Evolutionary conservation across 83 land plant genomes (phyloP).

Genomic region (Thuja plicata): DNA sequence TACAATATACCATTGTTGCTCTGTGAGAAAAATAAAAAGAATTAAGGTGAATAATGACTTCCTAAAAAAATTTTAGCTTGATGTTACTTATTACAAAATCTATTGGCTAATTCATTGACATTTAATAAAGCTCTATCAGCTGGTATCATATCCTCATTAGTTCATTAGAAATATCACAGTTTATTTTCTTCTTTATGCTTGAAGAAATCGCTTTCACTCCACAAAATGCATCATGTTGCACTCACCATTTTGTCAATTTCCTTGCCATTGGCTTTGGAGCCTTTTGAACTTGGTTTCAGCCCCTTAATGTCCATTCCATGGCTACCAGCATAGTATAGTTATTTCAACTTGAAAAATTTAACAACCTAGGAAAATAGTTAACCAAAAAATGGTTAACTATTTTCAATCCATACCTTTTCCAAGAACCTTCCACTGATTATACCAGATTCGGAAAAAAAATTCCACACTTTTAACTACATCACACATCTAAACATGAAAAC

Average conservation of each 20-base stretch:
- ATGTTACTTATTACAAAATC: too few species aligned
- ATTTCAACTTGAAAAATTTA: conserved; percentile 59
- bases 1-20: conserved; percentile 61
- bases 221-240: neutral
- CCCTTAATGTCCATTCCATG: too few species aligned
- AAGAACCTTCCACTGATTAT: conserved; percentile 88
- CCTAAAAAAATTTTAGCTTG: neutral
- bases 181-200: neutral
- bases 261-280: too few species aligned
- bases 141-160: too few species aligned
- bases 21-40: conserved; percentile 17
- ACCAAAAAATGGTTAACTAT: neutral
- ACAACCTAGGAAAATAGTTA: conserved; percentile 42
- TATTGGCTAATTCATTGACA: neutral
- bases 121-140: neutral
- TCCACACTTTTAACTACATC: conserved; percentile 65
- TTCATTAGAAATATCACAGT: too few species aligned
- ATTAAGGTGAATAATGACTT: neutral
- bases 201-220: neutral
- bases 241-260: conserved; percentile 52
- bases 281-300: too few species aligned
- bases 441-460: conserved; percentile 86
- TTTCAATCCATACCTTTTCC: conserved; percentile 66
- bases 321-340: too few species aligned
- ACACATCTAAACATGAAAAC: neutral